Evolutionary conservation across 805 yeast genomes (phyloP), one percentile per base, ranked within the genome.

Genomic region (Candida chauliodis): DNA sequence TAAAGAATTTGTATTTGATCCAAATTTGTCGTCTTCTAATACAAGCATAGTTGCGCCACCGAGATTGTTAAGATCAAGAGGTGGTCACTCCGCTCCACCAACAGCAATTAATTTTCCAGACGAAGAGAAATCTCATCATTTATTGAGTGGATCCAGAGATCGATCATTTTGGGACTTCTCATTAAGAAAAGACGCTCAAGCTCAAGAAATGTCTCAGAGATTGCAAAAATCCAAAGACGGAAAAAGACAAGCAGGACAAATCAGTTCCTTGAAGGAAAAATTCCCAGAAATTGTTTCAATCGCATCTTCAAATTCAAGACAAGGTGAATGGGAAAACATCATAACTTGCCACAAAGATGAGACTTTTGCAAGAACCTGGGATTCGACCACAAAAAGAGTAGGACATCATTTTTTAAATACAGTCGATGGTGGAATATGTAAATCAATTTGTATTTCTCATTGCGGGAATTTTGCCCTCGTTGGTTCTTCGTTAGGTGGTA

Each of bases 71-170:
- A 78, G 99, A 58, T 84, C 95, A 1, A 77, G 99, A 56, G 98
- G 97, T 51, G 99, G 99, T n/a, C 99, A 93, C 58, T 79, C 95
- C 3, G 83, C 85, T 21, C 95, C 99, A 3, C 95, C 98, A 2
- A 71, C 83, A 0, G 56, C 77, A 4, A 78, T 93, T 28, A 66
- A 69, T 17, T 93, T 93, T 60, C 86, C 95, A 4, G 84, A 84
- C 49, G 79, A 78, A 35, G 79, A 79, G 33, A 70, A 66, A 41
- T 79, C 95, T 2, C 99, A 95, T 61, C 86, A 79, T 59, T 55
- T 95, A 8, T 71, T 86, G 38, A 86, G 96, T 37, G 95, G 95
- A 2, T 86, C 97, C 0, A 74, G 80, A 46, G 99, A 93, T 61
- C 73, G 76, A 51, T 74, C 95, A 2, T 73, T 95, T 49, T 93